phyloP scores from a whole-genome alignment of 768 basidiomycete genomes.

The Phylloporus scabripes region DNA sequence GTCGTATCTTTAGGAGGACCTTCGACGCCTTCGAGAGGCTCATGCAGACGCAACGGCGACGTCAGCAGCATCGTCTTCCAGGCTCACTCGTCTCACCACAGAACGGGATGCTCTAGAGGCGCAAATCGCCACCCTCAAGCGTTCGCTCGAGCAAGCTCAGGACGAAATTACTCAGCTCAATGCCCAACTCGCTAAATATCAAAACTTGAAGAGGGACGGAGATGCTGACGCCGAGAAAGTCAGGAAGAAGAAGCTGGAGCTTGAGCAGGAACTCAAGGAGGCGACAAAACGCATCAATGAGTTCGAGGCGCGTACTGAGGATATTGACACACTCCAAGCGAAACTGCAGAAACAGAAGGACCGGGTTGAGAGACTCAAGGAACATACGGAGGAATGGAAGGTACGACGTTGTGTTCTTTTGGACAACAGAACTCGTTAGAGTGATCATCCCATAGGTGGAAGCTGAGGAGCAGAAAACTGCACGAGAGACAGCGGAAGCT shows the following conservation, averaged over 20 bases:
- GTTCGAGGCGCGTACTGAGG: conserved; percentile 20
- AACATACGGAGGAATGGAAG: conserved; percentile 41
- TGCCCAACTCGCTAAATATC: conserved; percentile 65
- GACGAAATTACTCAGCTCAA: conserved; percentile 50
- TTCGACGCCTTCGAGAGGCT: conserved; percentile 43
- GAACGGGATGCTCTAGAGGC: conserved; percentile 55
- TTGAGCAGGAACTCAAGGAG: conserved; percentile 51
- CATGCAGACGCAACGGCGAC: conserved; percentile 46
- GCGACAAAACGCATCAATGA: conserved; percentile 35
- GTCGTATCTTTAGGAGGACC: conserved; percentile 30
- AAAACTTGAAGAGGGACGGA: conserved; percentile 59
- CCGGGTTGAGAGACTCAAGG: conserved; percentile 39
- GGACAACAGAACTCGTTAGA: background rate
- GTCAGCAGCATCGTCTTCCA: conserved; percentile 41
- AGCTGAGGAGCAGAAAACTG: conserved; percentile 33
- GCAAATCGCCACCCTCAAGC: conserved; percentile 49
- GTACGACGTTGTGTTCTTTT: conserved; percentile 26
- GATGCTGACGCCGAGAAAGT: conserved; percentile 51
- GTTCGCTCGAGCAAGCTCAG: conserved; percentile 52
- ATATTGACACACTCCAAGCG: conserved; percentile 29
- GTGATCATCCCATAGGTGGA: conserved; percentile 31
- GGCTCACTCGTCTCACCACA: conserved; percentile 52
- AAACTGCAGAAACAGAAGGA: conserved; percentile 41
- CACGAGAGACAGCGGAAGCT: conserved; percentile 32
- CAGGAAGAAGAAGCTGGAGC: conserved; percentile 48